A percentile compares a stretch with the other conserved stretches of the same genome.
phyloP scores from a whole-genome alignment of 768 basidiomycete genomes.

The Epithele typhae region DNA sequence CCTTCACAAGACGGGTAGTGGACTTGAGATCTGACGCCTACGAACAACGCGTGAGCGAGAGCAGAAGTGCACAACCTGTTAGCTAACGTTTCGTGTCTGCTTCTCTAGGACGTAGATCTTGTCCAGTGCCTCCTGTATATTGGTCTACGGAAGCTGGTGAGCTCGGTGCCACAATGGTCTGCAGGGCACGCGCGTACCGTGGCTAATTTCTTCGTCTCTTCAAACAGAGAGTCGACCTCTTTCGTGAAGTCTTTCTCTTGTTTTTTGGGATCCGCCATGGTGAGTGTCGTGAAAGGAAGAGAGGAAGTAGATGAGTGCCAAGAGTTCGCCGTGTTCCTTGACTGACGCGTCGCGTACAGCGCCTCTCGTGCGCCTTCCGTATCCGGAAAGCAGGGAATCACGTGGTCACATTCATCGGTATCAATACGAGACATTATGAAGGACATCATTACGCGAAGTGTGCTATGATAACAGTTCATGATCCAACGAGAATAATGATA shows the following conservation, averaged over 20 bases:
- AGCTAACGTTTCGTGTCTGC: constrained; percentile 87
- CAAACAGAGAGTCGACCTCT: constrained; percentile 75
- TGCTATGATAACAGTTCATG: too few species aligned
- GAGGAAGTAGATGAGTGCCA: constrained; percentile 9
- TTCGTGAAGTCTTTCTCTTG: constrained; percentile 84
- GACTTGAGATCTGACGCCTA: constrained; percentile 92
- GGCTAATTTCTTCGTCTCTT: constrained; percentile 61
- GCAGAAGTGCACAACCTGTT: neutral
- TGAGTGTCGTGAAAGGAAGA: constrained; percentile 35
- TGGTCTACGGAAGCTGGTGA: constrained; percentile 44
- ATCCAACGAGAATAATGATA: constrained; percentile 18
- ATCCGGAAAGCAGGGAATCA: too few species aligned
- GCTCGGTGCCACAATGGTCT: constrained; percentile 10
- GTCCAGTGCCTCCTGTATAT: constrained; percentile 83
- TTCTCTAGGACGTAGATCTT: constrained; percentile 89
- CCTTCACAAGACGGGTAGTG: constrained; percentile 81
- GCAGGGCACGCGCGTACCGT: constrained; percentile 48
- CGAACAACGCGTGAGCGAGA: neutral
- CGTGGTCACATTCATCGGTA: too few species aligned
- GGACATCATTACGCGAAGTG: too few species aligned
- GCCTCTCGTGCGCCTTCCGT: constrained; percentile 7
- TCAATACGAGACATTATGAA: too few species aligned
- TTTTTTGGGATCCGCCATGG: constrained; percentile 78
- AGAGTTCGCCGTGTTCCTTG: constrained; percentile 15
- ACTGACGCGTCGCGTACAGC: constrained; percentile 33